Conservation (phyloP, 192 early-diverging fungal genomes). For the Dimargaris verticillata region DNA sequence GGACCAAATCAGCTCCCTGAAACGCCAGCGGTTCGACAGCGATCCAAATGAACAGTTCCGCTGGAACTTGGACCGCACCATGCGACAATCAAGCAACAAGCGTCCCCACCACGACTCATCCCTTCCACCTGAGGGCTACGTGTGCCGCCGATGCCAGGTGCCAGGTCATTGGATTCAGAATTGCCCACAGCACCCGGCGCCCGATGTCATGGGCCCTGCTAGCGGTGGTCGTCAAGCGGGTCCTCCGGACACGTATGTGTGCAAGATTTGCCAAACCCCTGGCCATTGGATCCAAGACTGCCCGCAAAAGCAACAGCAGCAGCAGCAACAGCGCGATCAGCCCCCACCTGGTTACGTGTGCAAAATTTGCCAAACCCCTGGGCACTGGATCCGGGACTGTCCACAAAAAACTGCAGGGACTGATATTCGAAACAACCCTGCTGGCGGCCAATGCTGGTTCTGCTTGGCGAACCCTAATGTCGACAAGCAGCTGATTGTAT, state of each 20-base stretch:
- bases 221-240: slow-evolving; percentile 12
- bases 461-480: slow-evolving; percentile 82
- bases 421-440: slow-evolving; percentile 1
- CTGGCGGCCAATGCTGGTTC: slow-evolving; percentile 69
- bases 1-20: slow-evolving; percentile 16
- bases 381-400: slow-evolving; percentile 34
- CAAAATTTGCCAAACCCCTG: slow-evolving; percentile 28
- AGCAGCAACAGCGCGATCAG: slow-evolving; percentile 14
- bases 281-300: slow-evolving; percentile 54
- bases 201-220: not conserved
- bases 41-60: slow-evolving; percentile 24
- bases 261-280: slow-evolving; percentile 38
- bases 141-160: slow-evolving; percentile 27
- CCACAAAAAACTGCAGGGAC: slow-evolving; percentile 17
- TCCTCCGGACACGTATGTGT: slow-evolving; percentile 38
- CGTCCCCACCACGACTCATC: not conserved
- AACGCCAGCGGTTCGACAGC: slow-evolving; percentile 3
- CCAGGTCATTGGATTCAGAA: slow-evolving; percentile 24
- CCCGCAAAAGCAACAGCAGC: slow-evolving; percentile 26
- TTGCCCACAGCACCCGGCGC: slow-evolving; percentile 19
- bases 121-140: slow-evolving; percentile 27
- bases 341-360: slow-evolving; percentile 32
- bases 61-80: slow-evolving; percentile 18
- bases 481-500: slow-evolving; percentile 77
- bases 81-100: not conserved